phyloP scores from a whole-genome alignment of 192 early-diverging fungal genomes.

The Coemansia sp. region DNA sequence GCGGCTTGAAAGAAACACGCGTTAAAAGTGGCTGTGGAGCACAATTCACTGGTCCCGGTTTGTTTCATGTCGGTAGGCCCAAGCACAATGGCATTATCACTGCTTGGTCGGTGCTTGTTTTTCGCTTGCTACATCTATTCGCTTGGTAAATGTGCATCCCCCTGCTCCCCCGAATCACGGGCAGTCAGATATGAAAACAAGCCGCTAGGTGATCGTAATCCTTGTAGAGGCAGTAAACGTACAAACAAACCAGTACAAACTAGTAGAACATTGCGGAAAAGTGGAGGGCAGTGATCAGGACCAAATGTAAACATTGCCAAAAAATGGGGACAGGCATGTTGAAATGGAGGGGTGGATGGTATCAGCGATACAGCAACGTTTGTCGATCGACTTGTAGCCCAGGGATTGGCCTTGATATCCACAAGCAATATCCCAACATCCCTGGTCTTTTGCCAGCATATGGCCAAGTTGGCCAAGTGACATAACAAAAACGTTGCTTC shows the following conservation, averaged over 20 bases:
- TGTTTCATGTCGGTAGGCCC: background rate
- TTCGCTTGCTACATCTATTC: background rate
- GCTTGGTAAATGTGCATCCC: background rate
- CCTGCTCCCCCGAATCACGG: background rate
- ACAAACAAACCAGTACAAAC: background rate
- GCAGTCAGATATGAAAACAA: background rate
- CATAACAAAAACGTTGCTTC: background rate
- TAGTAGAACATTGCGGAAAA: background rate
- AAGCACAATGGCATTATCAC: background rate
- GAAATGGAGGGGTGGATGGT: background rate
- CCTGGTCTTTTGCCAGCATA: background rate
- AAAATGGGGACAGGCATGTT: background rate
- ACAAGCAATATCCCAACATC: background rate
- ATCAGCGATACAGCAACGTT: background rate
- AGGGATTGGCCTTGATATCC: background rate
- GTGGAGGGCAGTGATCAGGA: background rate
- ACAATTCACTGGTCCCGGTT: background rate
- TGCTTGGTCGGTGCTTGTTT: background rate
- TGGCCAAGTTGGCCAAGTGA: background rate
- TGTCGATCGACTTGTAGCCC: background rate
- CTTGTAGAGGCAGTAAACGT: background rate
- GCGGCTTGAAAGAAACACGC: background rate
- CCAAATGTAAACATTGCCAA: background rate
- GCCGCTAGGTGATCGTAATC: background rate
- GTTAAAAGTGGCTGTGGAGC: background rate